Base-by-base conservation (phyloP, 73 alveolate genomes). In the Tetrahymena malaccensis region DNA sequence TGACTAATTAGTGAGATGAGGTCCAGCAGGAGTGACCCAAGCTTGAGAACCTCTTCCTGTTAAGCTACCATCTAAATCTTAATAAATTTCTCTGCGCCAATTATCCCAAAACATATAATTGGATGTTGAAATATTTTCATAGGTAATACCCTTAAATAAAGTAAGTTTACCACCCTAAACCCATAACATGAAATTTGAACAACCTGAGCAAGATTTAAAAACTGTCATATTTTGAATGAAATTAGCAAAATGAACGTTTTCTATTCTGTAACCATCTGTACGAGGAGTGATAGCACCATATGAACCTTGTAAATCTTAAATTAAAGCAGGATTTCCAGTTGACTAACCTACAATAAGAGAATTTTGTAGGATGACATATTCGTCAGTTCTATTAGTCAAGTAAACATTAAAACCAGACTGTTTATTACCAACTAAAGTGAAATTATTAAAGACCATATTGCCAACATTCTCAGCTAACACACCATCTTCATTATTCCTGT, bases 381-480 rank as follows among this genome's bases (percentile, higher is more conserved):
- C 97, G 57, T 38, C 43, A 84, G 97, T 84, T 37, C 33, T 95
- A 35, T 95, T 93, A 38, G 97, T 84, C 19, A 83, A 55, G 35
- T 96, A 94, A 43, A 94, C 93, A 56, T 97, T 96, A 33, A 97
- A 55, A 16, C 98, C 99, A 0, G 96, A 94, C 10, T 56, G 27
- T 55, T 93, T 34, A 43, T 96, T 94, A 93, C 96, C 99, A 5
- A 98, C 97, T 37, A 96, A 94, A 85, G 43, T 96, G 57, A 97
- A 57, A 55, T 96, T 94, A 4, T 95, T 34, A 89, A 96, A 96
- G 57, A 93, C 85, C 43, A 97, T 83, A 25, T 96, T 96, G n/a
- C 99, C 99, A 17, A 97, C 83, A 17, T 96, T 97, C 43, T 96
- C 97, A 31, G 96, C 98, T 85, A 97, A 96, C 11, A 97, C 96